These are phyloP conservation scores for Andrographis paniculata DNA, from an alignment of 305 asterid genomes.

Conservation along the genomic window DNA sequence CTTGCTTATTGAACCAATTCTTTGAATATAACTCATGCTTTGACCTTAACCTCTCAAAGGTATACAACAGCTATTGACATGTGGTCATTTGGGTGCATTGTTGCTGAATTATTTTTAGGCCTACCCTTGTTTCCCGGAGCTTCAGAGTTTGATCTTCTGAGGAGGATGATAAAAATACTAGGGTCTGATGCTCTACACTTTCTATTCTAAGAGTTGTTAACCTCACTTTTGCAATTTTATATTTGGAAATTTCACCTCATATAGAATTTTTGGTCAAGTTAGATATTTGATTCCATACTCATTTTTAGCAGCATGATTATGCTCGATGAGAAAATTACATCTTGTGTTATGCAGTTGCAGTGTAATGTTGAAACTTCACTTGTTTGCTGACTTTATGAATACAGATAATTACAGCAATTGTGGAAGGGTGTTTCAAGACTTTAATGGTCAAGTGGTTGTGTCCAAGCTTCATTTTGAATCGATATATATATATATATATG, in stretches of 20 bases:
- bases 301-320: no score
- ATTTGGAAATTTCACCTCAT: conserved; percentile 1
- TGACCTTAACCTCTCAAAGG: conserved; percentile 61
- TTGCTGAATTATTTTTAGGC: conserved; percentile 92
- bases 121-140: conserved; percentile 98
- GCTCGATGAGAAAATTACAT: no score
- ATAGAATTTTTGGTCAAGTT: no score
- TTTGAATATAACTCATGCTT: conserved; percentile 25
- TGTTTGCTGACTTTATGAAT: no score
- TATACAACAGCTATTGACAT: conserved; percentile 96
- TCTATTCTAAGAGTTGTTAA: conserved; percentile 13
- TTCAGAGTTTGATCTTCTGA: conserved; percentile 93
- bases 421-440: no score
- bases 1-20: conserved; percentile 12
- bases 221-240: conserved; percentile 3
- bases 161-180: conserved; percentile 91
- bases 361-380: background rate
- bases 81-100: conserved; percentile 99
- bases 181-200: conserved; percentile 48
- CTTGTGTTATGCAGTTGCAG: background rate
- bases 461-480: no score
- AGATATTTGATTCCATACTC: no score
- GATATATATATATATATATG: no score
- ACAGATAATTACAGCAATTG: no score
- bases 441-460: no score